Conservation (phyloP, 2,329 filamentous ascomycete species). For the Trichoderma breve region DNA sequence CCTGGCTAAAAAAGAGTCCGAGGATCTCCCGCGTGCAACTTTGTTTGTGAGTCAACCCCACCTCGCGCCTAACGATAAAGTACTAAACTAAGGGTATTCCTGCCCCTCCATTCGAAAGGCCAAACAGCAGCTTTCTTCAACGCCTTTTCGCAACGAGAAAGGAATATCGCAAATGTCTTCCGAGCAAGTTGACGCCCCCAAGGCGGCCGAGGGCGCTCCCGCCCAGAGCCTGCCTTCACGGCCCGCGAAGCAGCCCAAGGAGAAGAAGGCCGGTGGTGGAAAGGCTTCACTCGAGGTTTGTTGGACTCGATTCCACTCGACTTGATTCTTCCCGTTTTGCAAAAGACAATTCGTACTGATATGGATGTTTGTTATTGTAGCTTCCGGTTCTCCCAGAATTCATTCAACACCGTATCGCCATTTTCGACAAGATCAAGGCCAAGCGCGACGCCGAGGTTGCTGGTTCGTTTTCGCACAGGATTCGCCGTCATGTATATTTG, state of each 20-base stretch:
- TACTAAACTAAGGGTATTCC: slow-evolving; percentile 27
- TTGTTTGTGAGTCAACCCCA: slow-evolving; percentile 38
- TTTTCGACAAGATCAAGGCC: slow-evolving; percentile 88
- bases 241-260: slow-evolving; percentile 39
- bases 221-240: slow-evolving; percentile 36
- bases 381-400: slow-evolving; percentile 63
- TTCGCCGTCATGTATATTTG: not conserved
- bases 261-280: slow-evolving; percentile 49
- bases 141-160: slow-evolving; percentile 24
- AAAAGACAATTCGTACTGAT: not conserved
- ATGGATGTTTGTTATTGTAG: slow-evolving; percentile 23
- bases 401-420: slow-evolving; percentile 76
- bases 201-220: slow-evolving; percentile 35
- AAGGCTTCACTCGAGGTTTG: slow-evolving; percentile 55
- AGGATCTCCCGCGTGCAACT: slow-evolving; percentile 28
- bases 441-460: slow-evolving; percentile 73
- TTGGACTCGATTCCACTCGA: not conserved
- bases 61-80: slow-evolving; percentile 25
- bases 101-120: slow-evolving; percentile 30
- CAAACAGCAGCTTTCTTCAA: slow-evolving; percentile 29
- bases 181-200: slow-evolving; percentile 37
- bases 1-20: slow-evolving; percentile 20
- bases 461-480: slow-evolving; percentile 32
- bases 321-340: not conserved
- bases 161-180: slow-evolving; percentile 36